These are phyloP conservation scores for Suillus subluteus DNA, from an alignment of 768 basidiomycete species.

Conservation along the genomic window DNA sequence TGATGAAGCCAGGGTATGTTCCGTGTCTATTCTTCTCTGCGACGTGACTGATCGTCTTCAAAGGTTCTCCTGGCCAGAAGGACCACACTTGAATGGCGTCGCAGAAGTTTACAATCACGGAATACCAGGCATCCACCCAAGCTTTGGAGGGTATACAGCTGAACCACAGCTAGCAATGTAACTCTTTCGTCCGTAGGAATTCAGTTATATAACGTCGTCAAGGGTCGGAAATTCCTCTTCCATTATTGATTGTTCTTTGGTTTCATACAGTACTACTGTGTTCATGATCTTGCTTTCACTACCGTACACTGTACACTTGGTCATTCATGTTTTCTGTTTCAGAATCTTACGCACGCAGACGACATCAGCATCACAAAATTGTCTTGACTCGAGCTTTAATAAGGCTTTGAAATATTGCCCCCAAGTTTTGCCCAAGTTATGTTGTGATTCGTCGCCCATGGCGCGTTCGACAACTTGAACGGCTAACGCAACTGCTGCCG, in stretches of 20 bases:
- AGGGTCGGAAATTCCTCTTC: background rate
- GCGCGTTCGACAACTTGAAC: background rate
- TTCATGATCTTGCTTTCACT: conserved; percentile 1
- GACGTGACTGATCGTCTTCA: background rate
- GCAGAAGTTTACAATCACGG: conserved; percentile 18
- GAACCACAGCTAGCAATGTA: conserved; percentile 33
- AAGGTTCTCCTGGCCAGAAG: conserved; percentile 39
- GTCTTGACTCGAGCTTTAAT: background rate
- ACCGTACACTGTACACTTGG: conserved; percentile 3
- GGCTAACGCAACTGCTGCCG: background rate
- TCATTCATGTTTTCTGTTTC: background rate
- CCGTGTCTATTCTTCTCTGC: background rate
- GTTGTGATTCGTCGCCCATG: background rate
- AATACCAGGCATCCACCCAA: conserved; percentile 23
- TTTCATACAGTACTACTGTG: background rate
- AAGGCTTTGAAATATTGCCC: background rate
- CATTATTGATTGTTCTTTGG: background rate
- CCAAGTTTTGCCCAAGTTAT: background rate
- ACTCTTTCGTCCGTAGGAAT: background rate
- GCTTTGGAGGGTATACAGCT: conserved; percentile 23
- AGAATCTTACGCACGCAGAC: conserved; percentile 1
- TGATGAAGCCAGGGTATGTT: conserved; percentile 84
- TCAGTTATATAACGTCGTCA: background rate
- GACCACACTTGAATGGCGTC: conserved; percentile 27
- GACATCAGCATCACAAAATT: background rate